phyloP scores from a whole-genome alignment of 2,329 filamentous ascomycete genomes.

The Cordyceps cicadae region DNA sequence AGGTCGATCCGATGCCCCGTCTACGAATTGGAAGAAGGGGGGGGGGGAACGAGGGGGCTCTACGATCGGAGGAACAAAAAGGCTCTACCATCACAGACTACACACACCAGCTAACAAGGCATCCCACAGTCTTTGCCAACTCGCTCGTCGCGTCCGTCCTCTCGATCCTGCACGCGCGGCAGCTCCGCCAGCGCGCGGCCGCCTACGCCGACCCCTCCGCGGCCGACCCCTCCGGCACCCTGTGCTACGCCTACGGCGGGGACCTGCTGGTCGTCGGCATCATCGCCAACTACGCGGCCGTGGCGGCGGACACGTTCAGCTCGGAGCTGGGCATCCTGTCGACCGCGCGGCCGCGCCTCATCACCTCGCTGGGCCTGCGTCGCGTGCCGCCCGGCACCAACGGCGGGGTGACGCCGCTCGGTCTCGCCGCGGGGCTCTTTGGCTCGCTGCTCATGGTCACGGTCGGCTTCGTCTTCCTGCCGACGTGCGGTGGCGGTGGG shows the following conservation, averaged over 20 bases:
- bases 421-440: constrained; percentile 63
- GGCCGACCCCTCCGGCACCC: constrained; percentile 29
- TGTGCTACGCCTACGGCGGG: constrained; percentile 53
- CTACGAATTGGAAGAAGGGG: not conserved
- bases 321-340: constrained; percentile 92
- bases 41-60: no score
- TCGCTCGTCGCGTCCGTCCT: constrained; percentile 67
- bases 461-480: constrained; percentile 56
- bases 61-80: not conserved
- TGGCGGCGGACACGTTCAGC: constrained; percentile 87
- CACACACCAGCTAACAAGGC: constrained; percentile 1
- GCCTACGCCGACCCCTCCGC: constrained; percentile 27
- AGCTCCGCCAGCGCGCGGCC: constrained; percentile 42
- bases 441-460: constrained; percentile 67
- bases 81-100: not conserved
- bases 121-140: constrained; percentile 66
- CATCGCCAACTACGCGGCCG: constrained; percentile 79
- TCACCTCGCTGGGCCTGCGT: constrained; percentile 69
- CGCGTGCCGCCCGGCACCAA: constrained; percentile 87
- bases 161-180: constrained; percentile 50
- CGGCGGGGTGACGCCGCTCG: constrained; percentile 73
- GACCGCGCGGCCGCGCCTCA: constrained; percentile 65
- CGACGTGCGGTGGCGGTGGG: constrained; percentile 50
- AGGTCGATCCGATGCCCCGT: constrained; percentile 8
- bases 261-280: constrained; percentile 58